phyloP scores from a whole-genome alignment of 2,329 filamentous ascomycete genomes.

The Nigrospora sphaerica region DNA sequence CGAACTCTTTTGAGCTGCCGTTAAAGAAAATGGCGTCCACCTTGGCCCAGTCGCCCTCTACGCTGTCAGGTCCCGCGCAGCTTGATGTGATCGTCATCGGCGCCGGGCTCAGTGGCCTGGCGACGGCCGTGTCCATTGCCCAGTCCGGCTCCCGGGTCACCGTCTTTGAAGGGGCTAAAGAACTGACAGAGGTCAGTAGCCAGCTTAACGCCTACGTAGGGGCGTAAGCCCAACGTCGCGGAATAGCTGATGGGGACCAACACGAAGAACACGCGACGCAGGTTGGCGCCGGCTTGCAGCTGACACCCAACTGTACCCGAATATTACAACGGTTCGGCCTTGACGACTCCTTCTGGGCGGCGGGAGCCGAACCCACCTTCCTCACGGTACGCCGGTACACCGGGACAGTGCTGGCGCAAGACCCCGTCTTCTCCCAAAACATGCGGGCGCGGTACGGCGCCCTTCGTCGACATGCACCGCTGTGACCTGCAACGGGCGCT shows the following conservation, averaged over 20 bases:
- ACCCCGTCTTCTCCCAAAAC: conserved; percentile 43
- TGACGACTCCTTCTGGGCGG: conserved; percentile 31
- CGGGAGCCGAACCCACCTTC: conserved; percentile 33
- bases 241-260: conserved; percentile 1
- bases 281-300: conserved; percentile 46
- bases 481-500: conserved; percentile 53
- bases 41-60: not conserved
- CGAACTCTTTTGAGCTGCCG: no score
- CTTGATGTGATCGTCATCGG: conserved; percentile 33
- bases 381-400: conserved; percentile 47
- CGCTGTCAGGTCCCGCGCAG: not conserved
- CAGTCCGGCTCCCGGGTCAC: conserved; percentile 31
- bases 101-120: conserved; percentile 34
- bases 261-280: conserved; percentile 14
- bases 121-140: conserved; percentile 28
- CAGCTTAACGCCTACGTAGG: no score
- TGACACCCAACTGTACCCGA: conserved; percentile 42
- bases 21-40: not conserved
- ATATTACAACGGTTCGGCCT: conserved; percentile 45
- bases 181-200: conserved; percentile 28
- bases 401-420: conserved; percentile 39
- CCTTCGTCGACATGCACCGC: conserved; percentile 52
- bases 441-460: conserved; percentile 47
- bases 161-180: conserved; percentile 32
- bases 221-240: not conserved